Conservation (phyloP, 2,329 filamentous ascomycete genomes). For the Colletotrichum phormii region DNA sequence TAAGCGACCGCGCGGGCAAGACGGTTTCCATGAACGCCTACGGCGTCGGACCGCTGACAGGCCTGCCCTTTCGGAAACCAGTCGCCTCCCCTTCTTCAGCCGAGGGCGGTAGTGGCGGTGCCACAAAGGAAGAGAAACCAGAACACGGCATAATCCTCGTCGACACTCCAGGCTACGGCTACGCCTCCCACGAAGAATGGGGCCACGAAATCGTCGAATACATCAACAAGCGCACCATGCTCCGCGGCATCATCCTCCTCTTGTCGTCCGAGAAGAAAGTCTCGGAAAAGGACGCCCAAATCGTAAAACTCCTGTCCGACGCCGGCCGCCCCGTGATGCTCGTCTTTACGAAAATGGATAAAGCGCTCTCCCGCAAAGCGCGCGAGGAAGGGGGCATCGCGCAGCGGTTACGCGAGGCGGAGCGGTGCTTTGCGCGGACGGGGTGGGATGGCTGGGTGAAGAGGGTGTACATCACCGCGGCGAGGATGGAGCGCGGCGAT, state of each 20-base stretch:
- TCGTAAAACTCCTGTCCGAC: slow-evolving; percentile 59
- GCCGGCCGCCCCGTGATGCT: slow-evolving; percentile 59
- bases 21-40: slow-evolving; percentile 68
- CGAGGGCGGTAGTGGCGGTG: neutral
- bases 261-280: slow-evolving; percentile 65
- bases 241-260: slow-evolving; percentile 65
- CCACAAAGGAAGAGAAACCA: slow-evolving; percentile 51
- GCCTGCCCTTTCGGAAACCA: slow-evolving; percentile 42
- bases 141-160: slow-evolving; percentile 60
- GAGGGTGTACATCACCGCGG: slow-evolving; percentile 51
- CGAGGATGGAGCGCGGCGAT: slow-evolving; percentile 48
- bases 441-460: slow-evolving; percentile 42
- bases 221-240: slow-evolving; percentile 56
- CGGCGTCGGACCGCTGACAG: slow-evolving; percentile 58
- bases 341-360: slow-evolving; percentile 69
- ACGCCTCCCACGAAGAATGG: slow-evolving; percentile 60
- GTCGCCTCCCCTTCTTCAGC: neutral
- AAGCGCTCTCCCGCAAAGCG: slow-evolving; percentile 46
- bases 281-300: slow-evolving; percentile 59
- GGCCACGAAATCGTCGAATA: slow-evolving; percentile 65
- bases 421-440: slow-evolving; percentile 15
- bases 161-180: slow-evolving; percentile 64
- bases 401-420: slow-evolving; percentile 27
- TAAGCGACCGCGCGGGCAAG: slow-evolving; percentile 62
- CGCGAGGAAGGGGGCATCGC: slow-evolving; percentile 40